These are phyloP conservation scores for Talaromyces sp. DNA, from an alignment of 2,329 filamentous ascomycete genomes.

Conservation along the genomic window DNA sequence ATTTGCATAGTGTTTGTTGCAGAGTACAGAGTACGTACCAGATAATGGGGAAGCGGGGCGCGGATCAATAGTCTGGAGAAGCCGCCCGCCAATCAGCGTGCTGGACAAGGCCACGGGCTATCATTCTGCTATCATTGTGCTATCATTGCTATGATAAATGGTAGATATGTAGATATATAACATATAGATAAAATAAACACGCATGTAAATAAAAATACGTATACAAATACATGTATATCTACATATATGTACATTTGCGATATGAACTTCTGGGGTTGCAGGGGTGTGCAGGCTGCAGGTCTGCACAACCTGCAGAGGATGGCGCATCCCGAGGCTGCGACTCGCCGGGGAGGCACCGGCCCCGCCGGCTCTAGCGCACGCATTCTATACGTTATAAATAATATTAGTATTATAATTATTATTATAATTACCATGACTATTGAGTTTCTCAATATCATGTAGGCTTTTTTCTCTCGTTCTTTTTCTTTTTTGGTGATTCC, in stretches of 20 bases:
- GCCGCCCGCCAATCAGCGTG: neutral
- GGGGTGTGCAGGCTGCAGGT: neutral
- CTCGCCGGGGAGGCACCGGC: neutral
- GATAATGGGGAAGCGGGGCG: neutral
- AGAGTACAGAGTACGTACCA: no score
- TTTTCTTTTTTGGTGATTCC: neutral
- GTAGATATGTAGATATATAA: no score
- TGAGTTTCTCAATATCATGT: neutral
- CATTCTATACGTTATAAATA: neutral
- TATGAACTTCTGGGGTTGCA: neutral
- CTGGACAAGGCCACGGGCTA: neutral
- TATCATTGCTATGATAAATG: no score
- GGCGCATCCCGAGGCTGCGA: neutral
- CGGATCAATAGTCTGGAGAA: constrained; percentile 6
- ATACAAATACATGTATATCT: neutral
- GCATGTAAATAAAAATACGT: no score
- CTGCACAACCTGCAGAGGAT: neutral
- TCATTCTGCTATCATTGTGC: no score
- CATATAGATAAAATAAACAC: no score
- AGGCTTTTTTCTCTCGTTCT: neutral
- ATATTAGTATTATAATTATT: neutral
- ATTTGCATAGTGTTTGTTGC: neutral
- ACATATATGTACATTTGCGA: neutral
- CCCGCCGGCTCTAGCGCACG: neutral
- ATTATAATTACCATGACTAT: neutral